Percentiles rank a stretch among this genome's conserved stretches.
These are phyloP conservation scores for Chaetomiaceae sp. DNA, from an alignment of 2,329 filamentous ascomycete species.

Conservation along the genomic window DNA sequence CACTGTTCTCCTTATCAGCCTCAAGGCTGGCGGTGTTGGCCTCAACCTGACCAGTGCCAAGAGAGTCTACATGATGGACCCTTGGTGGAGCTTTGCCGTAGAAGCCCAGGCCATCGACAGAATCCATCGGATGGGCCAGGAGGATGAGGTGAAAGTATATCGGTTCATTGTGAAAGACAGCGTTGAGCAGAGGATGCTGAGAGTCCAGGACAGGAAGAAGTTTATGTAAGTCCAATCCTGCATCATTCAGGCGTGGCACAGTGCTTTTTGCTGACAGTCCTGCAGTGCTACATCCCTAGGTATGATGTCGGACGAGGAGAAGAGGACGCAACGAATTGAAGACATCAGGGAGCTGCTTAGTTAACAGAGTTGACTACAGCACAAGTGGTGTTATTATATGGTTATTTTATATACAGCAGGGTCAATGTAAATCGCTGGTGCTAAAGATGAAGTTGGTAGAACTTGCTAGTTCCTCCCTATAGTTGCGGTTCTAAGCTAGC, in stretches of 20 bases:
- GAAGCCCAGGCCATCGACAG: slow-evolving; percentile 97
- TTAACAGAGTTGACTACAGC: slow-evolving; percentile 25
- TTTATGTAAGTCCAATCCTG: slow-evolving; percentile 65
- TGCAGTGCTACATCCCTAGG: slow-evolving; percentile 83
- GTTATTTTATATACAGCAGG: no score
- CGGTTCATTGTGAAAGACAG: slow-evolving; percentile 86
- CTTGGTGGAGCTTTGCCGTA: slow-evolving; percentile 97
- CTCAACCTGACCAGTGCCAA: slow-evolving; percentile 87
- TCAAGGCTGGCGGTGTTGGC: slow-evolving; percentile 88
- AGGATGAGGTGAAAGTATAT: slow-evolving; percentile 76
- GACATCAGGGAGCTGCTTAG: slow-evolving; percentile 89
- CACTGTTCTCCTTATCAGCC: slow-evolving; percentile 72
- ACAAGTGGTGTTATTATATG: no score
- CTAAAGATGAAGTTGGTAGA: no score
- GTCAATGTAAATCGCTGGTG: no score
- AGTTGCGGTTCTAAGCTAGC: no score
- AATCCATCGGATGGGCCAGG: slow-evolving; percentile 94
- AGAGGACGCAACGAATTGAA: slow-evolving; percentile 82
- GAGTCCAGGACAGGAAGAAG: slow-evolving; percentile 91
- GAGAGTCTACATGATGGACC: slow-evolving; percentile 98
- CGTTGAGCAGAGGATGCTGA: slow-evolving; percentile 92
- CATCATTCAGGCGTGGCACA: background rate
- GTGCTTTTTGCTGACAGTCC: slow-evolving; percentile 23
- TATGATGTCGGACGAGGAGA: slow-evolving; percentile 93
- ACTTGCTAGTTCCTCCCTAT: no score